Evolutionary conservation across 1,284 basidiomycete genomes (phyloP), one percentile per base, ranked within the genome.

Genomic region (Heliocybe sulcata): DNA sequence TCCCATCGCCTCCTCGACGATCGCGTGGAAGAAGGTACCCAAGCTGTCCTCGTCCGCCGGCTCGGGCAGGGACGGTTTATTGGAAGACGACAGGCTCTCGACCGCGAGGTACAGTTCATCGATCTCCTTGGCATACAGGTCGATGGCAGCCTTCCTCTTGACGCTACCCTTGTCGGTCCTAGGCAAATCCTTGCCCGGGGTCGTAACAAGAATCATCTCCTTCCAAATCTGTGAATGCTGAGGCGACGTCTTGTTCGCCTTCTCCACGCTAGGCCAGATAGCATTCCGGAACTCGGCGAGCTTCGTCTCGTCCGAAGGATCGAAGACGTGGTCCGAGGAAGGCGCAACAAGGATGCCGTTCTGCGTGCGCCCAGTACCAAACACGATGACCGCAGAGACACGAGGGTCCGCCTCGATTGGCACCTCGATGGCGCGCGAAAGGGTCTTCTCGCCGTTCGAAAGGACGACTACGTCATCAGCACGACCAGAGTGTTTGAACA

Each of bases 301-400:
- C 20, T 42, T 47, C 26, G 22, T 20, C 42, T 55, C 52, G 49
- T 54, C 42, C 23, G 47, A 35, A 42, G 55, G 50, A 47, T 58
- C 55, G 23, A 58, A 53, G 14, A n/a, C 26, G 26, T 38, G 29
- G 9, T 49, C 47, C 19, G 31, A 14, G 6, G 25, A 35, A 11
- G 61, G 61, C 19, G 60, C 57, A 16, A 62, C 45, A 22, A 62
- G 48, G 22, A 62, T 52, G 11, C 61, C 61, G 38, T 58, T 59
- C 25, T 56, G 56, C 6, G 52, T 51, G 9, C 55, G 55, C 8
- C 54, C 58, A 48, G 54, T 35, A 49, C 56, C 60, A 49, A 61
- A 60, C 4, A 60, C 56, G 33, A 55, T 47, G 10, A 54, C 59
- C 38, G 56, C 35, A 25, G 45, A 49, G 29, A 60, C 53, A 14